A percentile compares a stretch with the other conserved stretches of the same genome.
Conservation (phyloP, 805 yeast species). For the Saccharomycopsis babjevae region DNA sequence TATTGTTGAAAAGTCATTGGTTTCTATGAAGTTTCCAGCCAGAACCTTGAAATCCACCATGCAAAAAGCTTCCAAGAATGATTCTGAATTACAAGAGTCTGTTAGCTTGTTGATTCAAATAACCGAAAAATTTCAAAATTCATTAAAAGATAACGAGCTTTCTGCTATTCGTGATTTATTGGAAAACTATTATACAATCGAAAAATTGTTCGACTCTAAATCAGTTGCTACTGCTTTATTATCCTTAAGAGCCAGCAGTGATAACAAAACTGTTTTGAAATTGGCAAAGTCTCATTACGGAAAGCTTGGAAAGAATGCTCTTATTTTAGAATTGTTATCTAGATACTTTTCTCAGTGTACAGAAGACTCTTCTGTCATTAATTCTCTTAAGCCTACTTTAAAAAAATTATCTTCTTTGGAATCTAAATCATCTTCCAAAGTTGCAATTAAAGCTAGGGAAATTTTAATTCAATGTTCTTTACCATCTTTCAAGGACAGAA, state of each 20-base stretch:
- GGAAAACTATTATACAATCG: slow-evolving; percentile 66
- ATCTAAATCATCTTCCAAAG: slow-evolving; percentile 84
- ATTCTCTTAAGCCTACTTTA: slow-evolving; percentile 59
- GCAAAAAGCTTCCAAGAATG: slow-evolving; percentile 45
- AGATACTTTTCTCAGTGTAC: slow-evolving; percentile 74
- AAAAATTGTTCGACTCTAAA: slow-evolving; percentile 75
- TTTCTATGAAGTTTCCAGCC: slow-evolving; percentile 68
- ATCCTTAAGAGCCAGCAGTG: slow-evolving; percentile 72
- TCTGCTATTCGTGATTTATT: slow-evolving; percentile 59
- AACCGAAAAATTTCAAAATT: slow-evolving; percentile 60
- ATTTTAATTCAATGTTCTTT: slow-evolving; percentile 91
- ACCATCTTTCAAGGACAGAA: slow-evolving; percentile 92
- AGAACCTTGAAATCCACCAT: slow-evolving; percentile 67
- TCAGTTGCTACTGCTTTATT: slow-evolving; percentile 57
- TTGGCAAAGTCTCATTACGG: slow-evolving; percentile 79
- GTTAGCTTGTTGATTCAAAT: slow-evolving; percentile 67
- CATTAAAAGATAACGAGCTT: slow-evolving; percentile 78
- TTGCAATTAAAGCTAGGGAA: slow-evolving; percentile 91
- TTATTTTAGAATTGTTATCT: slow-evolving; percentile 74
- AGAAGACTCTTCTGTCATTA: slow-evolving; percentile 57
- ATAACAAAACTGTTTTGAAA: slow-evolving; percentile 55
- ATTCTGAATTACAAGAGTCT: slow-evolving; percentile 44
- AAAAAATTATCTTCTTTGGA: slow-evolving; percentile 80
- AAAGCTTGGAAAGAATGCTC: slow-evolving; percentile 85
- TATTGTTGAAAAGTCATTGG: slow-evolving; percentile 52